Evolutionary conservation across 495 filamentous ascomycete genomes (phyloP), one percentile per base, ranked within the genome.

Genomic region (Neurospora terricola): DNA sequence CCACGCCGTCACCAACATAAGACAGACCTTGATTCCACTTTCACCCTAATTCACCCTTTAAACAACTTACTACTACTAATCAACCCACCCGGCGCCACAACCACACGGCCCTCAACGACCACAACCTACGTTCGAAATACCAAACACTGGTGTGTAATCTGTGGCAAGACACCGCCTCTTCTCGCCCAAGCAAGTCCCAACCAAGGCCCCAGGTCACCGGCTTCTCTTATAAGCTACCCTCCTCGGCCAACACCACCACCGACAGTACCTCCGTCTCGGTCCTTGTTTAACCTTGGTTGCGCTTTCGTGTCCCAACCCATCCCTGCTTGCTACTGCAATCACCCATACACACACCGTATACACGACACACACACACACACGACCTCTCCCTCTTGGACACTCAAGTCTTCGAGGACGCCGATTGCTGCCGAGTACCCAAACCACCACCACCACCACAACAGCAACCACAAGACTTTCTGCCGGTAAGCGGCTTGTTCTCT

Each of bases 311-410:
- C 54, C 54, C 54, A 34, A 66, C 54, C 27, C 54, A 34, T 66
- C 54, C 54, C 54, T 66, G 54, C 71, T 72, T 48, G 69, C 59
- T 72, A 16, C 73, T 72, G 73, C 73, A 74, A 59, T 40, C 38
- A 72, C 38, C 72, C 72, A 73, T 71, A 37, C 38, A 21, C 40
- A 54, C 37, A 23, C 69, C 27, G 69, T 59, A 34, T 62, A 62
- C 54, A 62, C 54, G 54, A 34, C 54, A 62, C 54, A 62, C 54
- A 30, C 45, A 54, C 45, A 54, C n/a, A 54, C 21, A n/a, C 43
- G 43, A 59, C 48, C 23, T 59, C 48, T 62, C 12, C 12, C 54
- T 66, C 54, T 16, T 30, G 54, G 54, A 62, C 23, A 62, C 23
- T 38, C 71, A 4, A 72, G 71, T 69, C 34, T 69, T 69, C 68